Evolutionary conservation across 768 basidiomycete genomes (phyloP), one percentile per base, ranked within the genome.

Genomic region (Collybiopsis luxurians): DNA sequence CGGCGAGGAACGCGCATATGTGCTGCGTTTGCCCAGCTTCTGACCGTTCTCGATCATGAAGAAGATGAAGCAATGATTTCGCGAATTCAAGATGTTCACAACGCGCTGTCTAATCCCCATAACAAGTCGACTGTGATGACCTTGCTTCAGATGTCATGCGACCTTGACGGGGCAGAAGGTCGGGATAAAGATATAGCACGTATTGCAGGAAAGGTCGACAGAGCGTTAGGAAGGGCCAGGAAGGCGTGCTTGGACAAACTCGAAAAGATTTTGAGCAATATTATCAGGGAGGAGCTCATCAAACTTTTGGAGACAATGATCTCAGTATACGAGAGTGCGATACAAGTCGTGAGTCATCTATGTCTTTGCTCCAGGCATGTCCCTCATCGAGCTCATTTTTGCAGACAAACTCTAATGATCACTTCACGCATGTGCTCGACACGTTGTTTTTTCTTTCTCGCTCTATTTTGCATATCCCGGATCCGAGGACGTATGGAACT

Each of bases 171-270:
- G 34, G 36, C 31, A 2, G 34, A 15, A 17, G 6, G 31, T 19
- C 15, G 38, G 11, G 69, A 72, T 42, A 71, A 73, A n/a, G 76
- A 79, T 21, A 40, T 73, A 19, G 52, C 51, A 9, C 76, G 78
- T 1, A 69, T 75, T 30, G 70, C 70, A 19, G 76, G 73, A 21
- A 90, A 88, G 66, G 69, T 86, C 13, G 79, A 82, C 50, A 78
- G 86, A 24, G 80, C 84, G 0, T 59, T 90, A 11, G 88, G 89
- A 65, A 73, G 82, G 50, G 62, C 85, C 13, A 75, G 86, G 19
- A 76, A 85, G 51, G 69, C 73, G n/a, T 72, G 73, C 12, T 61
- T 82, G 31, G 81, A 78, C 45, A 60, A 75, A 19, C 52, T 87
- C 17, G 86, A 86, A 39, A 60, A 48, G 31, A 38, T 38, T 57